Percentiles rank a stretch among this genome's conserved stretches.
Evolutionary conservation across 2,329 filamentous ascomycete genomes (phyloP).

Genomic region (Trichoderma semiorbis): DNA sequence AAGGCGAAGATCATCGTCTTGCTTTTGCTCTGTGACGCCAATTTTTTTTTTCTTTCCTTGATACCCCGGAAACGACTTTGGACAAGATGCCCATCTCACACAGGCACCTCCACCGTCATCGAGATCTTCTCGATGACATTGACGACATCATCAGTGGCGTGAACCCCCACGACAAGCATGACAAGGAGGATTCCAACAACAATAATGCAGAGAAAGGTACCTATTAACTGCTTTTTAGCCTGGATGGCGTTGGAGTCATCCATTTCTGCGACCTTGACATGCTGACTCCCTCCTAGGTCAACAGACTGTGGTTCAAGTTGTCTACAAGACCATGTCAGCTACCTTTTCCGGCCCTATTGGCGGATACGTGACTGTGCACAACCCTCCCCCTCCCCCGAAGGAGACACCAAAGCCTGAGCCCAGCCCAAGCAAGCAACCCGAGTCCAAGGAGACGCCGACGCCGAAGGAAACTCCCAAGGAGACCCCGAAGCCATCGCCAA

Average conservation of each 20-base stretch:
- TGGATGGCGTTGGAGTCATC: background rate
- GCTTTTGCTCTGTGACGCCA: background rate
- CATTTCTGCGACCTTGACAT: background rate
- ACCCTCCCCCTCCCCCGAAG: constrained; percentile 20
- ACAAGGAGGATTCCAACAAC: background rate
- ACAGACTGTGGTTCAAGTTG: constrained; percentile 31
- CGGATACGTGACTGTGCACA: constrained; percentile 38
- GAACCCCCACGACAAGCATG: background rate
- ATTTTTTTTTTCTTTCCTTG: background rate
- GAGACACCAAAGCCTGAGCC: background rate
- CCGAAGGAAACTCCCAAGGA: constrained; percentile 19
- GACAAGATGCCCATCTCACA: constrained; percentile 32
- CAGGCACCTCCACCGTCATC: constrained; percentile 28
- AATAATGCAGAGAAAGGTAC: background rate
- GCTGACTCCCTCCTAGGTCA: background rate
- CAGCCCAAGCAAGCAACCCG: constrained; percentile 15
- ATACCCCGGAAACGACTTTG: constrained; percentile 4
- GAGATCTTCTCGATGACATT: constrained; percentile 28
- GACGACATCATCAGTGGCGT: constrained; percentile 26
- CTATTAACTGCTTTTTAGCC: background rate
- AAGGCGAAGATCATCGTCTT: constrained; percentile 22
- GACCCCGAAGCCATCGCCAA: constrained; percentile 8
- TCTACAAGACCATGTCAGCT: constrained; percentile 41
- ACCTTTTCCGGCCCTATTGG: constrained; percentile 42
- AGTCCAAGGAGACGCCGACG: background rate